Conservation (phyloP, 2,329 filamentous ascomycete species). For the Pseudopyricularia javanii region DNA sequence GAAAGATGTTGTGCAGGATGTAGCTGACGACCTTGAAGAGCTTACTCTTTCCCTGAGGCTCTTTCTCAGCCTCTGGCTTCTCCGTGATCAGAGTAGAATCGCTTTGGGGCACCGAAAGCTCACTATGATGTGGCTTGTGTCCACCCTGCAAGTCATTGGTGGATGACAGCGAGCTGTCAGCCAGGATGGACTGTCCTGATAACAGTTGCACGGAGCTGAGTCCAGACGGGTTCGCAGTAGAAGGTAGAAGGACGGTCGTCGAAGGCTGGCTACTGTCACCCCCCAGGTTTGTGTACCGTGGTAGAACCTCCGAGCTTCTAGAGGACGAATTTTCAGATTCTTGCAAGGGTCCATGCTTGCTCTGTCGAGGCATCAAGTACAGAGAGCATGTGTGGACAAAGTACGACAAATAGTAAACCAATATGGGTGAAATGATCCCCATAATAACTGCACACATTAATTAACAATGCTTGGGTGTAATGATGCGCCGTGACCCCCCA, state of each 20-base stretch:
- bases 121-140: too few relatives aligned
- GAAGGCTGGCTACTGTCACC: background rate
- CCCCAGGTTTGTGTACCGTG: background rate
- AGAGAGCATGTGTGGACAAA: conserved; percentile 10
- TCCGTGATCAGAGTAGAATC: background rate
- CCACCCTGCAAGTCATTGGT: too few relatives aligned
- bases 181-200: too few relatives aligned
- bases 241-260: background rate
- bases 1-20: conserved; percentile 13
- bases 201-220: background rate
- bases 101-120: background rate
- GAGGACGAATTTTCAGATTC: background rate
- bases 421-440: conserved; percentile 16
- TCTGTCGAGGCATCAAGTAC: background rate
- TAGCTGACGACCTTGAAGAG: background rate
- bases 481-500: background rate
- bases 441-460: conserved; percentile 13
- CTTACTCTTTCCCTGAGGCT: background rate
- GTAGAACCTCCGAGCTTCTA: background rate
- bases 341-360: background rate
- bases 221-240: background rate
- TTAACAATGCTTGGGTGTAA: background rate
- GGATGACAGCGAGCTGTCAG: too few relatives aligned
- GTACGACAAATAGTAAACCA: conserved; percentile 15
- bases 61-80: background rate